Percentiles rank a stretch among this genome's conserved stretches.
These are phyloP conservation scores for Neofusicoccum laricinum DNA, from an alignment of 2,329 filamentous ascomycete species.

Conservation along the genomic window DNA sequence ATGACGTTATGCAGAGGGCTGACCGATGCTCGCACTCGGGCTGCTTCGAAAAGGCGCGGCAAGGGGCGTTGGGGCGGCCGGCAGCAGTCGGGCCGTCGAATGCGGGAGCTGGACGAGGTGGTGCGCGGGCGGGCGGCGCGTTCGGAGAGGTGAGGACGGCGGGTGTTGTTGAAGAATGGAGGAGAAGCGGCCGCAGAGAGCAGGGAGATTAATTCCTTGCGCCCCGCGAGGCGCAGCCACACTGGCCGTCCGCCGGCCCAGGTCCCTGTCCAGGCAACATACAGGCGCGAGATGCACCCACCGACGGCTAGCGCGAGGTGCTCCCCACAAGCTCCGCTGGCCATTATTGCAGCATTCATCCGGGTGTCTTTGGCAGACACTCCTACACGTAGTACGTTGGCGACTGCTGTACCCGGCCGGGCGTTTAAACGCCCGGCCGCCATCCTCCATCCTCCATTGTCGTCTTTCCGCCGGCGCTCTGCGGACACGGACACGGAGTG, in stretches of 20 bases:
- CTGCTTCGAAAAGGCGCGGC: background rate
- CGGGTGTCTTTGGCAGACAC: too few relatives aligned
- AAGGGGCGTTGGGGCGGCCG: constrained; percentile 1
- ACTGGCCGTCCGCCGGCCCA: background rate
- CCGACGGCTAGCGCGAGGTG: too few relatives aligned
- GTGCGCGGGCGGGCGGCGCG: background rate
- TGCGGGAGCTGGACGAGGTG: background rate
- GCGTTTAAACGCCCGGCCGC: too few relatives aligned
- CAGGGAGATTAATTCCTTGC: constrained; percentile 8
- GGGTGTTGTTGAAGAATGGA: background rate
- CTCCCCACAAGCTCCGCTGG: too few relatives aligned
- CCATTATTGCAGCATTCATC: too few relatives aligned
- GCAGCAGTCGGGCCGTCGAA: constrained; percentile 2
- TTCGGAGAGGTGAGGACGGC: background rate
- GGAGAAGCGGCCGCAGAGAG: background rate
- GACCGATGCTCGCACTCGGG: background rate
- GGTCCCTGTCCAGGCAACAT: background rate
- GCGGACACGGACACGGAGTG: too few relatives aligned
- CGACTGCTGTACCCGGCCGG: too few relatives aligned
- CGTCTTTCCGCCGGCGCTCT: too few relatives aligned
- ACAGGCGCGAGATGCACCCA: too few relatives aligned
- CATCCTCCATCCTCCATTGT: too few relatives aligned
- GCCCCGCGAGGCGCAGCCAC: background rate
- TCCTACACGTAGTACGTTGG: too few relatives aligned
- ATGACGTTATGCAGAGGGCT: constrained; percentile 15